Base-by-base conservation (phyloP, 2,329 filamentous ascomycete genomes). In the Beauveria sp. region DNA sequence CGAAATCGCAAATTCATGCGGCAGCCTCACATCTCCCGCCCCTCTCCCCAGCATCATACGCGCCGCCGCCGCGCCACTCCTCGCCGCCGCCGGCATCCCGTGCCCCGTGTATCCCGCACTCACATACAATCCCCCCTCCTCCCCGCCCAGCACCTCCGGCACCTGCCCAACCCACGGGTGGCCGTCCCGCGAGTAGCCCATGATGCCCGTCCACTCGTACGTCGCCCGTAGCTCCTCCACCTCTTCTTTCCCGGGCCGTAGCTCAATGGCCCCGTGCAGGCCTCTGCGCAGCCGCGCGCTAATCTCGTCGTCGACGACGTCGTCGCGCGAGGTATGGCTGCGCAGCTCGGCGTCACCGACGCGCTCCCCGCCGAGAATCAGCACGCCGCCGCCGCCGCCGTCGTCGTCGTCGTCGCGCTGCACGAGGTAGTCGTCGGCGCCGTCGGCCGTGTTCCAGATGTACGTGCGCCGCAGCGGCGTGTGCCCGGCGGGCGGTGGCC, bases 141-240 rank as follows among this genome's bases (percentile, higher is more conserved):
- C 12, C 12, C 81, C 74, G 5, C 81, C 74, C 26, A 81, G 65
- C 6, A 70, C 67, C 42, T 73, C 73, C 0, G 86, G 85, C n/a
- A 92, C 82, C 10, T 75, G 73, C 0, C 89, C 90, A 2, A 93
- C 86, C 86, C 86, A 92, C 0, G 90, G 88, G 56, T 81, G 72
- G 0, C 80, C 76, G 70, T 93, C 90, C 7, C 85, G 76, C 34
- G 83, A 86, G 72, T 85, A 92, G 0, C 87, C 89, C 89, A 92
- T 93, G 66, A 92, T 88, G 0, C 90, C 90, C 1, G 87, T 90
- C 90, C 90, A 93, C 69, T 89, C 85, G 69, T 81, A 84, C 34
- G 81, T 73, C 10, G 82, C 79, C 24, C 74, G 68, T 22, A 90
- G 72, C 50, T 78, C 74, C 38, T 78, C 70, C 43, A 74, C 72